Conservation (phyloP, 2,329 filamentous ascomycete genomes). For the Epicoccum nigrum region DNA sequence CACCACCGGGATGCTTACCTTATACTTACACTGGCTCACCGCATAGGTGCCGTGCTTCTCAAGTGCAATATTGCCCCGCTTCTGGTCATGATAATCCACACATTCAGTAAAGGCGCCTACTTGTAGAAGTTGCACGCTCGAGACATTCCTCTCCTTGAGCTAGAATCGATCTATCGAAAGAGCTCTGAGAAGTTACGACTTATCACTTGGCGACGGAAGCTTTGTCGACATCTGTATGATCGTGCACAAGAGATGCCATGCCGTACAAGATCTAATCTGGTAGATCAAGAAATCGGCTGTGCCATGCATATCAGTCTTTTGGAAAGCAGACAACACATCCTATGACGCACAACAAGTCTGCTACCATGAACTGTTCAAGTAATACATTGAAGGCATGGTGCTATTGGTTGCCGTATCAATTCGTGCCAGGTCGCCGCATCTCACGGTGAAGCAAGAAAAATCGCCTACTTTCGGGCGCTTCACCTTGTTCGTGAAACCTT, state of each 20-base stretch:
- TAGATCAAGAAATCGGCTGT: slow-evolving; percentile 26
- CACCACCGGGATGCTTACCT: too few relatives aligned
- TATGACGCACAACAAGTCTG: background rate
- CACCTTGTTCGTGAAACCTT: too few relatives aligned
- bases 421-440: too few relatives aligned
- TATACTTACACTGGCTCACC: too few relatives aligned
- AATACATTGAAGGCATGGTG: background rate
- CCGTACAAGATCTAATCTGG: slow-evolving; percentile 24
- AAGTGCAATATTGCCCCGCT: too few relatives aligned
- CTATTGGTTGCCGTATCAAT: too few relatives aligned
- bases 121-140: too few relatives aligned
- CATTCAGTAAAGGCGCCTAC: too few relatives aligned
- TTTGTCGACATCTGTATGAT: slow-evolving; percentile 10
- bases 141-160: background rate
- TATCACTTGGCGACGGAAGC: slow-evolving; percentile 20
- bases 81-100: too few relatives aligned
- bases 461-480: too few relatives aligned
- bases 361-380: background rate
- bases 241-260: slow-evolving; percentile 31
- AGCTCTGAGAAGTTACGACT: background rate
- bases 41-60: too few relatives aligned
- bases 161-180: background rate
- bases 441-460: too few relatives aligned
- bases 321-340: slow-evolving; percentile 3
- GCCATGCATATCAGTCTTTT: slow-evolving; percentile 13